phyloP scores from a whole-genome alignment of 441 rosid species.

The Syzygium malaccense region DNA sequence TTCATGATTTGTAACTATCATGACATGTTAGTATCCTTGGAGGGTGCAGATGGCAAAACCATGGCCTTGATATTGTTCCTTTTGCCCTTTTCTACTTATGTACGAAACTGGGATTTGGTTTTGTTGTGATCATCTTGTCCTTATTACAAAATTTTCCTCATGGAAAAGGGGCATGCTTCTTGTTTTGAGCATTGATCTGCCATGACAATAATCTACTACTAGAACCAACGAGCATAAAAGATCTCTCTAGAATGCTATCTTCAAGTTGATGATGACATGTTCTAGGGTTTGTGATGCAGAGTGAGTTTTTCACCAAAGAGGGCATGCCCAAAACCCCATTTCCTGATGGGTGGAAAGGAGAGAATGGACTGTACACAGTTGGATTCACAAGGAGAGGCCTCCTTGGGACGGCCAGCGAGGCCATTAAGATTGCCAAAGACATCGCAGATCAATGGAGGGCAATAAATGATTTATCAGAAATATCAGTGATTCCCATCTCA shows the following conservation, averaged over 20 bases:
- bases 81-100: neutral
- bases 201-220: neutral
- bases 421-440: conserved; percentile 64
- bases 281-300: conserved; percentile 28
- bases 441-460: conserved; percentile 50
- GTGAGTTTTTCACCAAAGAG: conserved; percentile 62
- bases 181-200: neutral
- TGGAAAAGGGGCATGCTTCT: neutral
- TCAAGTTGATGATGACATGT: neutral
- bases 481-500: conserved; percentile 34
- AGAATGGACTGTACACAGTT: conserved; percentile 67
- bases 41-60: neutral
- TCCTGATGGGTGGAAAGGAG: conserved; percentile 92
- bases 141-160: neutral
- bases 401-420: conserved; percentile 68
- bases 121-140: neutral
- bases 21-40: neutral
- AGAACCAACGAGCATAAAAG: neutral
- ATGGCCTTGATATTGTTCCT: neutral
- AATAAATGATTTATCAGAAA: neutral
- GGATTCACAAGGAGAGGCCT: conserved; percentile 90
- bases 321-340: conserved; percentile 86
- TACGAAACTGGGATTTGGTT: neutral
- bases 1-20: conserved; percentile 21
- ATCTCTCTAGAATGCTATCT: neutral